Conservation (phyloP, 129 eudicot genomes). For the Helichrysum umbraculigerum region DNA sequence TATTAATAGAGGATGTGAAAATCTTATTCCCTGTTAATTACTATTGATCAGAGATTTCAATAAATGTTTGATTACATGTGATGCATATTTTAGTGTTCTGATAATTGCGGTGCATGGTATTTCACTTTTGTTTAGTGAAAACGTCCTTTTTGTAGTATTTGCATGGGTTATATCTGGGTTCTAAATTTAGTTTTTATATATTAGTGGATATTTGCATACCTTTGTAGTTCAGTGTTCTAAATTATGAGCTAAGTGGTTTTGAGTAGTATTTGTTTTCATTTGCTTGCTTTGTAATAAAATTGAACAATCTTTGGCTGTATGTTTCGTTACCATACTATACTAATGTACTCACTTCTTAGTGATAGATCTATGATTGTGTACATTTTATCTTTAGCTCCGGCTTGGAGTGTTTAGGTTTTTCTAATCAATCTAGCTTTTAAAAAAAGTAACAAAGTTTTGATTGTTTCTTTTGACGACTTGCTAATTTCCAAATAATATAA, state of each 20-base stretch:
- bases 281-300: not conserved
- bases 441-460: not conserved
- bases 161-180: not conserved
- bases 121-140: constrained; percentile 3
- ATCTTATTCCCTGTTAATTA: not conserved
- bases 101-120: not conserved
- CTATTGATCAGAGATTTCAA: not conserved
- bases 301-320: not conserved
- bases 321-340: too few relatives aligned
- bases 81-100: constrained; percentile 2
- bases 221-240: not conserved
- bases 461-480: not conserved
- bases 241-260: constrained; percentile 1
- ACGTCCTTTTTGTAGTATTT: not conserved
- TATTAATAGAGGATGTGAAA: not conserved
- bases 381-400: not conserved
- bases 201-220: constrained; percentile 2
- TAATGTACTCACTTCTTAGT: too few relatives aligned
- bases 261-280: not conserved
- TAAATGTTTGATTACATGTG: not conserved
- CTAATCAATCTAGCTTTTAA: too few relatives aligned
- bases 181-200: not conserved
- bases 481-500: not conserved
- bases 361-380: too few relatives aligned
- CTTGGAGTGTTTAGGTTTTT: too few relatives aligned